A percentile compares a stretch with the other conserved stretches of the same genome.
Conservation (phyloP, 2,329 filamentous ascomycete species). For the Ceratocystis eucalypticola region DNA sequence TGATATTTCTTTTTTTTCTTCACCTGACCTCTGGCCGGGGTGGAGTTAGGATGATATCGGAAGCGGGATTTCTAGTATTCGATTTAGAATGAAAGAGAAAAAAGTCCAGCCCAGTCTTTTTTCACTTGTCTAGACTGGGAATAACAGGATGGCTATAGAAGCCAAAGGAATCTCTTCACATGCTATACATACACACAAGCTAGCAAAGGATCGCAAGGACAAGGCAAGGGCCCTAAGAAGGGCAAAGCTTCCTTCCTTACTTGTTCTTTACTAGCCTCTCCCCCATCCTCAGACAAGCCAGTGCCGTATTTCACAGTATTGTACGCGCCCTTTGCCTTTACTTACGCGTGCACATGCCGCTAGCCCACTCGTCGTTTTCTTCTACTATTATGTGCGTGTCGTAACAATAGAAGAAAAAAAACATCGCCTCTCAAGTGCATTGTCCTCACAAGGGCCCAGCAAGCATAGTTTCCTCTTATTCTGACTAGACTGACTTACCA, state of each 20-base stretch:
- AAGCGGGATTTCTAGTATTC: background rate
- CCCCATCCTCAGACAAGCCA: too few species aligned
- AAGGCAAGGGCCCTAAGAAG: too few species aligned
- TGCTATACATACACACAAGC: background rate
- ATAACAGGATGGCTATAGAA: background rate
- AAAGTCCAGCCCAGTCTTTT: background rate
- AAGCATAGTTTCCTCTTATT: background rate
- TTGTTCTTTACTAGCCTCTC: too few species aligned
- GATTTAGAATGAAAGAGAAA: slow-evolving; percentile 4
- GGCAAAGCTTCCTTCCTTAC: too few species aligned
- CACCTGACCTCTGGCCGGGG: background rate
- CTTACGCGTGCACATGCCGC: too few species aligned
- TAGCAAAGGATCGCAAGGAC: too few species aligned
- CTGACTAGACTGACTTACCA: background rate
- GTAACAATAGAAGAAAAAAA: background rate
- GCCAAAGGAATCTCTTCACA: background rate
- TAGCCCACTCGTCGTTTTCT: background rate
- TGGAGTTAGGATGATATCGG: slow-evolving; percentile 14
- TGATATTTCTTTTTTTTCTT: background rate
- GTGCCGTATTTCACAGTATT: too few species aligned
- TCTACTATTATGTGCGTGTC: background rate
- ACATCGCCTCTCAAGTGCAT: background rate
- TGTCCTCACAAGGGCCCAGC: background rate
- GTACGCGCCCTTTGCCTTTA: too few species aligned
- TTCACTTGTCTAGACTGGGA: background rate